Conservation (phyloP, 805 yeast genomes). For the Candida sithepensis region DNA sequence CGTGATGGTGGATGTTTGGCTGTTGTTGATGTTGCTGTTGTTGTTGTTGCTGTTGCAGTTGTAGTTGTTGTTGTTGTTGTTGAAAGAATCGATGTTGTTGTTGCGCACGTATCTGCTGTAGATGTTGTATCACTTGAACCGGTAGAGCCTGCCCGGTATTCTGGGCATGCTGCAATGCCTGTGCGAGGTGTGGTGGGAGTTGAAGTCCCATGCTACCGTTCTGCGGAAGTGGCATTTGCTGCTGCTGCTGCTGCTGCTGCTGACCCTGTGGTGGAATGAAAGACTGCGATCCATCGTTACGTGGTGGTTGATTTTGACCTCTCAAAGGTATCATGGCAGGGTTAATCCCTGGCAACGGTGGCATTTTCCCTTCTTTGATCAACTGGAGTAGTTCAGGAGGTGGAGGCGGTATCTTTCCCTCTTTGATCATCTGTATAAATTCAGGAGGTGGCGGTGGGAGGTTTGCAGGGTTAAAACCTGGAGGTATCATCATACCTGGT, state of each 20-base stretch:
- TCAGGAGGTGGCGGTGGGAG: slow-evolving; percentile 11
- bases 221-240: neutral
- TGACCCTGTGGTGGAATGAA: slow-evolving; percentile 1
- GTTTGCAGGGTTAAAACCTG: slow-evolving; percentile 2
- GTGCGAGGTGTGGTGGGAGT: neutral
- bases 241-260: neutral
- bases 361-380: slow-evolving; percentile 26
- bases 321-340: slow-evolving; percentile 8
- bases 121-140: slow-evolving; percentile 9
- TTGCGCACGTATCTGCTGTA: slow-evolving; percentile 3
- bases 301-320: neutral
- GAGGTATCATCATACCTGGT: slow-evolving; percentile 1
- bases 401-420: slow-evolving; percentile 22
- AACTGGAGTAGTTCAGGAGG: slow-evolving; percentile 27
- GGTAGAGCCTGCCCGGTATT: slow-evolving; percentile 17
- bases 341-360: slow-evolving; percentile 24
- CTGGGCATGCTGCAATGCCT: slow-evolving; percentile 13
- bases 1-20: neutral
- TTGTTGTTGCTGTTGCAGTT: neutral
- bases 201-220: neutral
- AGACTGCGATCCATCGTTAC: neutral
- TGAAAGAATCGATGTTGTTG: slow-evolving; percentile 3
- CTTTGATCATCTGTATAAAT: slow-evolving; percentile 6
- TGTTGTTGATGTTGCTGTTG: neutral
- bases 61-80: slow-evolving; percentile 6